Base-by-base conservation (phyloP, 306 rosid genomes). In the Malus domestica region DNA sequence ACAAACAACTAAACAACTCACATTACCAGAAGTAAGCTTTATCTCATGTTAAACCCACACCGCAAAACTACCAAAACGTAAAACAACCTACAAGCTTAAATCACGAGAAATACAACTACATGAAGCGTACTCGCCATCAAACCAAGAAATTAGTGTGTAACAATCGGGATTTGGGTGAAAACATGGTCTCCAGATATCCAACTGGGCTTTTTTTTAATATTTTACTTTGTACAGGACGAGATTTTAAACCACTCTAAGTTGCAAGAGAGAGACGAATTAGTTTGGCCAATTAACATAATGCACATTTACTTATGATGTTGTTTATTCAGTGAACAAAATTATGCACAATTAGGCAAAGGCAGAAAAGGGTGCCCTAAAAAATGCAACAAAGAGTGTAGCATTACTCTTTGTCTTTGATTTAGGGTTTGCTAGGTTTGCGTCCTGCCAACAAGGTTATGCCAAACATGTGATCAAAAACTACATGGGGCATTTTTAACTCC, bases 371-470 rank as follows among this genome's bases (percentile, higher is more conserved):
- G 11, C 42, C 58, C 25, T 23, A 23, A 60, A 73, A 35, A 59
- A 7, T 23, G 68, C 54, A 54, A 20, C 30, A 8, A 19, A 2
- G n/a, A 22, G 55, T 5, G 9, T 42, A 68, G 76, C 76, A 35
- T 73, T 9, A 40, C 58, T 58, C 76, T 64, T 0, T 72, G 8
- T 73, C 27, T 69, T 46, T 69, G 73, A 45, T 59, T 45, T 25
- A 16, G 19, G 12, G 42, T 73, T 22, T 73, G 77, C 42, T 73
- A 16, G 69, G 77, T 44, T 33, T 73, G 77, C 70, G 22, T 61
- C 19, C 23, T 14, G 23, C 60, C 70, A 73, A 73, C 69, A 61
- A 23, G n/a, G 45, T 27, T 11, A 27, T 42, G 33, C 68, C 44
- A 38, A 16, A 22, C 80, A 77, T 44, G 42, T 77, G 49, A 29